Base-by-base conservation (phyloP, 345 rosid species). In the Populus pruinosa region DNA sequence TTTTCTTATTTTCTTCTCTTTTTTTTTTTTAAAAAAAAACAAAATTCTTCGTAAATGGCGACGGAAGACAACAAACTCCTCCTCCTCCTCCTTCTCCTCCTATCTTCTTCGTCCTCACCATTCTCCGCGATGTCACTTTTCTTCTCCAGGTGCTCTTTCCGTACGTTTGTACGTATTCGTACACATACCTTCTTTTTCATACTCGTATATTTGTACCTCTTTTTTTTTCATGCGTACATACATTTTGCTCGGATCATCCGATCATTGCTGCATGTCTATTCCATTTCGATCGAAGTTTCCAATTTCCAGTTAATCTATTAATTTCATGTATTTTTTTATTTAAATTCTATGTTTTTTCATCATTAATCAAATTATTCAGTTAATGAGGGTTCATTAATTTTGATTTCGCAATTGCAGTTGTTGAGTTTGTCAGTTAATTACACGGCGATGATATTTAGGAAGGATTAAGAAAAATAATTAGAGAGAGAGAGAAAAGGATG, bases 51-150 rank as follows among this genome's bases (percentile, higher is more conserved):
- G 77, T 78, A 73, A 81, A 88, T 78, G 86, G 86, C 77, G 85
- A 83, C 74, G 86, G 89, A 85, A 88, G 87, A 86, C 86, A 78
- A 82, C 23, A 53, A 53, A 67, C 86, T 66, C 86, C 87, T 87
- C 83, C 83, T 75, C 76, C 74, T 25, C 27, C 87, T 87, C 83
- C 83, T 75, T 73, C 74, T 25, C 27, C 59, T 53, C 50, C 50
- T 47, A 3, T 47, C 14, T 16, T 53, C 59, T 53, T 53, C 49
- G 6, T 38, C 38, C 36, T 38, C 78, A 25, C 33, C 49, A 14
- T 17, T 21, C 12, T 70, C 73, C 31, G 38, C 56, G 68, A 41
- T 59, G 61, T 55, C n/a, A 31, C 27, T 25, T 14, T 36, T 23
- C 36, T 68, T 72, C 81, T 65, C 64, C 33, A 77, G 88, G 87